A percentile compares a stretch with the other conserved stretches of the same genome.
Evolutionary conservation across 441 rosid genomes (phyloP).

Genomic region (Erodium trifolium): DNA sequence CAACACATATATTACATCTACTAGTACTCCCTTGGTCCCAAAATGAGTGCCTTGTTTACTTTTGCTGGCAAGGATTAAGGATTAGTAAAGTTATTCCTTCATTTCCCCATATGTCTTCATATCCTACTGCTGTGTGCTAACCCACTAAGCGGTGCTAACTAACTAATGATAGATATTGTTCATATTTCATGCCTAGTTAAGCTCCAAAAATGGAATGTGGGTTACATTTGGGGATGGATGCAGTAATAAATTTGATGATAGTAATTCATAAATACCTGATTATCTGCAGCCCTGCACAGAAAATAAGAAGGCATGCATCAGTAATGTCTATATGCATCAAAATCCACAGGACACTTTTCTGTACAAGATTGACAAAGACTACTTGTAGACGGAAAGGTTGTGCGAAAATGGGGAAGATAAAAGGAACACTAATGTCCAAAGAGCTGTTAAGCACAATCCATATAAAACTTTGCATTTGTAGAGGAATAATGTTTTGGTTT

Average conservation of each 20-base stretch:
- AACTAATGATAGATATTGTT: background rate
- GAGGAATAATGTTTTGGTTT: too few relatives aligned
- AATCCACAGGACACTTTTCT: conserved; percentile 1
- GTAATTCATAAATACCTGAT: conserved; percentile 54
- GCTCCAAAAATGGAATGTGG: too few relatives aligned
- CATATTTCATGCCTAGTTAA: background rate
- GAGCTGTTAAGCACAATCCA: background rate
- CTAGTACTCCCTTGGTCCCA: background rate
- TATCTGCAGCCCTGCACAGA: conserved; percentile 84
- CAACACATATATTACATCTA: background rate
- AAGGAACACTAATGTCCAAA: conserved; percentile 4
- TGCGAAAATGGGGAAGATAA: background rate
- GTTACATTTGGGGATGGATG: background rate
- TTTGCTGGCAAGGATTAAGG: background rate
- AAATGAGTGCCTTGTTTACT: background rate
- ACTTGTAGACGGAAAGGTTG: background rate
- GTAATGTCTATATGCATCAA: conserved; percentile 14
- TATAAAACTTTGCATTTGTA: background rate
- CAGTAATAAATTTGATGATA: background rate
- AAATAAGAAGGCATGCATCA: conserved; percentile 21
- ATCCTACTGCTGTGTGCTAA: background rate
- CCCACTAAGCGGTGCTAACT: background rate
- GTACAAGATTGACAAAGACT: background rate
- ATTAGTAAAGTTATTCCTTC: background rate
- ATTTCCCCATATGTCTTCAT: background rate